phyloP scores from a whole-genome alignment of 129 eudicot genomes.

The Helichrysum umbraculigerum region DNA sequence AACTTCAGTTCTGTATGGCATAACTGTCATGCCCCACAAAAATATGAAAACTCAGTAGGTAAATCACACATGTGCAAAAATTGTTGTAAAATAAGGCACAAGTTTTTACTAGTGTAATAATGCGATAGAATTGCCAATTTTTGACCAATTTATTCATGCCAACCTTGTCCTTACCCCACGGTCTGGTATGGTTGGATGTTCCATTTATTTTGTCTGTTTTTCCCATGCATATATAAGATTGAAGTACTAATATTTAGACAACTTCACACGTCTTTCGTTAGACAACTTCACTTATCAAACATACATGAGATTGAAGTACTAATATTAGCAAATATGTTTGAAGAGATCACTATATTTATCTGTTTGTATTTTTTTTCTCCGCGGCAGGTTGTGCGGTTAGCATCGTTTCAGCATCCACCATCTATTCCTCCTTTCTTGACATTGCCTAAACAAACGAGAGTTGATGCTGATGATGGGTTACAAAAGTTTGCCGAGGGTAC shows the following conservation, averaged over 20 bases:
- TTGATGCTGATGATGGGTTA: constrained; percentile 61
- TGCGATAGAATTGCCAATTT: neutral
- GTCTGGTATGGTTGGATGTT: constrained; percentile 12
- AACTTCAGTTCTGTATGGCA: constrained; percentile 1
- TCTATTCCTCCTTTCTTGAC: constrained; percentile 90
- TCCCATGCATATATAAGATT: neutral
- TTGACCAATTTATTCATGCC: neutral
- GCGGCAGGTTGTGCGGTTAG: constrained; percentile 83
- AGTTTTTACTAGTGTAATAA: neutral
- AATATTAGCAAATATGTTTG: constrained; percentile 10
- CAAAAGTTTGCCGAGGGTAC: constrained; percentile 65
- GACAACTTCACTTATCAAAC: neutral
- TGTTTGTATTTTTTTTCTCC: constrained; percentile 7
- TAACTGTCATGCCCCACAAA: neutral
- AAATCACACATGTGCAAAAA: constrained; percentile 10
- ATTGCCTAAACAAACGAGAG: constrained; percentile 77
- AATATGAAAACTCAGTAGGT: constrained; percentile 11
- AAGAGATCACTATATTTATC: constrained; percentile 12
- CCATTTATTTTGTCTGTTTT: constrained; percentile 3
- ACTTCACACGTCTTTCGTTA: neutral
- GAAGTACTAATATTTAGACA: too few relatives aligned
- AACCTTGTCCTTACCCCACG: neutral
- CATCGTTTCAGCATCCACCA: constrained; percentile 94
- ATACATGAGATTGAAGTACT: constrained; percentile 13
- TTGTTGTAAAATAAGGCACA: neutral